Evolutionary conservation across 106 monocot species (phyloP).

Genomic region (Acorus calamus): DNA sequence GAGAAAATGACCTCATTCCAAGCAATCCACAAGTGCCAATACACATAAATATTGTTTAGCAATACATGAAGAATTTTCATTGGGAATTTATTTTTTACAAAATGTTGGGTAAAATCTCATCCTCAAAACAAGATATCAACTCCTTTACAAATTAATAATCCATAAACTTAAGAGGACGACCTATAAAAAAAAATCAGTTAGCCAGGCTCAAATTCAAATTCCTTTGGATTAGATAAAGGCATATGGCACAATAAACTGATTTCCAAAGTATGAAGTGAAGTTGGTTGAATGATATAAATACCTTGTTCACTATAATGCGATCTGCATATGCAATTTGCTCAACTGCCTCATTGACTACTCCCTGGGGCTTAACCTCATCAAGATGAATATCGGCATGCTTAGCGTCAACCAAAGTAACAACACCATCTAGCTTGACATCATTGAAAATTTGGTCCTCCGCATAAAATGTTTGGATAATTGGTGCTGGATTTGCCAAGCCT

Average conservation of each 20-base stretch:
- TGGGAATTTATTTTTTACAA: too few species aligned
- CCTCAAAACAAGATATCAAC: conserved; percentile 7
- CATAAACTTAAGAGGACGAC: too few species aligned
- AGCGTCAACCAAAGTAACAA: conserved; percentile 95
- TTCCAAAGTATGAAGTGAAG: too few species aligned
- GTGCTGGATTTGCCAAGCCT: conserved; percentile 95
- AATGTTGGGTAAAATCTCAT: too few species aligned
- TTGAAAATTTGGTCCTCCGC: conserved; percentile 78
- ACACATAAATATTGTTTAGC: too few species aligned
- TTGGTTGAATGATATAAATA: conserved; percentile 6
- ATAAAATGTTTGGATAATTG: conserved; percentile 97
- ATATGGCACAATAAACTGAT: not conserved
- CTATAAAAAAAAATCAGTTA: too few species aligned
- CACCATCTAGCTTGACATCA: conserved; percentile 92
- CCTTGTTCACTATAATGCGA: conserved; percentile 98
- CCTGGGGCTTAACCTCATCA: conserved; percentile 86
- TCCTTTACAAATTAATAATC: too few species aligned
- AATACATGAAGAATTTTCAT: too few species aligned
- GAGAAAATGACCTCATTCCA: too few species aligned
- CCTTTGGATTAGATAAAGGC: too few species aligned
- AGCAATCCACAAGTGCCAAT: too few species aligned
- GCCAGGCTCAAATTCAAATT: too few species aligned
- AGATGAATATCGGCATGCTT: conserved; percentile 75
- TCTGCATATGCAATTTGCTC: conserved; percentile 98
- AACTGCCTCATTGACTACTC: conserved; percentile 93